phyloP scores from a whole-genome alignment of 805 yeast genomes.

The Candida coleopterorum region DNA sequence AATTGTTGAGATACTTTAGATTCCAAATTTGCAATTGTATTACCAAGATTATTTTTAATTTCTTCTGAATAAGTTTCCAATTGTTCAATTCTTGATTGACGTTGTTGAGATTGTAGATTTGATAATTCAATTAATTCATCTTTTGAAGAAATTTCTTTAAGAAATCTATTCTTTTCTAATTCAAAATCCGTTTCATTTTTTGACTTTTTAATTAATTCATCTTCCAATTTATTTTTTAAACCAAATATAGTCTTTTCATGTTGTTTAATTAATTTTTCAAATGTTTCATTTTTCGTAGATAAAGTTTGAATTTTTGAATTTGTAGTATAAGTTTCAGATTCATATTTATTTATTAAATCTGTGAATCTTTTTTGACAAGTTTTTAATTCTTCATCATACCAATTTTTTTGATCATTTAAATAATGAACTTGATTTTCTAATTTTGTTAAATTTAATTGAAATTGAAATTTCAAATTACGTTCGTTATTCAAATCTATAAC shows the following conservation, averaged over 20 bases:
- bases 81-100: conserved; percentile 46
- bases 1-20: conserved; percentile 26
- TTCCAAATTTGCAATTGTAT: conserved; percentile 30
- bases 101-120: conserved; percentile 48
- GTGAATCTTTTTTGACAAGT: conserved; percentile 32
- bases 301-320: conserved; percentile 27
- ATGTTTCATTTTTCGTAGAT: conserved; percentile 20
- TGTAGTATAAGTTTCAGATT: conserved; percentile 27
- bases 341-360: conserved; percentile 34
- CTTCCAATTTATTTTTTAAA: conserved; percentile 39
- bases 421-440: conserved; percentile 29
- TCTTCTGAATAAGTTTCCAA: conserved; percentile 47
- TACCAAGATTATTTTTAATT: conserved; percentile 34
- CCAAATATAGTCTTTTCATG: conserved; percentile 42
- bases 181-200: conserved; percentile 22
- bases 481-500: conserved; percentile 32
- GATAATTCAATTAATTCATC: conserved; percentile 56
- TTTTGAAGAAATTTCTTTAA: conserved; percentile 44
- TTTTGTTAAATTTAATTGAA: conserved; percentile 32
- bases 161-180: conserved; percentile 44
- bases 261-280: conserved; percentile 30
- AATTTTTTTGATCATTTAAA: conserved; percentile 29
- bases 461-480: conserved; percentile 31
- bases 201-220: conserved; percentile 15
- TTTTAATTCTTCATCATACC: conserved; percentile 38